Evolutionary conservation across 306 rosid genomes (phyloP).

Genomic region (Lathyrus oleraceus): DNA sequence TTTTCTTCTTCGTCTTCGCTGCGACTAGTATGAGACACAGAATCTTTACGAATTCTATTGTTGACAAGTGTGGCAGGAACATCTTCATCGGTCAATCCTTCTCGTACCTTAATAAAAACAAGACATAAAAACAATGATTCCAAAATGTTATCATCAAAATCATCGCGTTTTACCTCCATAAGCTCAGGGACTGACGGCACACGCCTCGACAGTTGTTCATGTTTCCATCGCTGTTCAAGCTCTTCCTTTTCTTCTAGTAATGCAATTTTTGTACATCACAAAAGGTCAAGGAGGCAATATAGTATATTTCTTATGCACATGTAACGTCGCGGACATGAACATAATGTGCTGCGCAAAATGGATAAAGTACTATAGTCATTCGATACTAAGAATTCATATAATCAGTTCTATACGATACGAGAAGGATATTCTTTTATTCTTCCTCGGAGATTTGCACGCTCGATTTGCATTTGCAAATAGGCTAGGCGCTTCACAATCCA

Average conservation of each 20-base stretch:
- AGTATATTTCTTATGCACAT: not conserved
- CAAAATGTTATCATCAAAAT: too few relatives aligned
- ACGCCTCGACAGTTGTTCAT: not conserved
- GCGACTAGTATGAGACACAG: slow-evolving; percentile 1
- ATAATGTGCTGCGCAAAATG: not conserved
- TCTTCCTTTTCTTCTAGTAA: slow-evolving; percentile 36
- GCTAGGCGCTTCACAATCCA: slow-evolving; percentile 29
- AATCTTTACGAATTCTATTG: slow-evolving; percentile 26
- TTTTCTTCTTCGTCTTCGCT: slow-evolving; percentile 31
- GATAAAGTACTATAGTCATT: not conserved
- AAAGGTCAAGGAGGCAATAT: slow-evolving; percentile 34
- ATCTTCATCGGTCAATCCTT: slow-evolving; percentile 44
- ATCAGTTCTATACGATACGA: not conserved
- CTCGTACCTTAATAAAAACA: slow-evolving; percentile 46
- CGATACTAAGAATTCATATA: slow-evolving; percentile 15
- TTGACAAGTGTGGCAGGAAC: slow-evolving; percentile 29
- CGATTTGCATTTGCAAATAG: slow-evolving; percentile 39
- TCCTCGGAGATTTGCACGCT: slow-evolving; percentile 39
- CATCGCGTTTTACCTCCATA: too few relatives aligned
- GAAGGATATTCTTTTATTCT: slow-evolving; percentile 45
- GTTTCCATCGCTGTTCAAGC: slow-evolving; percentile 29
- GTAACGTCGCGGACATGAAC: not conserved
- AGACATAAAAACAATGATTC: too few relatives aligned
- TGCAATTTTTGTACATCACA: slow-evolving; percentile 37
- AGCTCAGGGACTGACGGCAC: slow-evolving; percentile 31